Conservation (phyloP, 768 basidiomycete species). For the Mycena alexandri region DNA sequence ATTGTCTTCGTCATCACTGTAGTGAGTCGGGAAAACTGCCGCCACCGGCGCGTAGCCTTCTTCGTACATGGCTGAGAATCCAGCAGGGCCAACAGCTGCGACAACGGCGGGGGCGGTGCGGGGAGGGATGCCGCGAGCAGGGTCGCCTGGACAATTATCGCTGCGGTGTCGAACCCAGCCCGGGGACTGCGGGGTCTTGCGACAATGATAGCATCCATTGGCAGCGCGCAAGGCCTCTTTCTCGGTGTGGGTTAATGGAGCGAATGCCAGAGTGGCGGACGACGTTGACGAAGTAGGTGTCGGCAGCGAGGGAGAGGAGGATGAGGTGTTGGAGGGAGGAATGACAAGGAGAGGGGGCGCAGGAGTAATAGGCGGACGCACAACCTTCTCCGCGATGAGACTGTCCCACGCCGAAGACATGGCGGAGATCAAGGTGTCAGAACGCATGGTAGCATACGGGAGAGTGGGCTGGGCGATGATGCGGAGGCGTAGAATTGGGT, state of each 20-base stretch:
- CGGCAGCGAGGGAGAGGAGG: not conserved
- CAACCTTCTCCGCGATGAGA: not conserved
- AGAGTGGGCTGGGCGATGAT: not conserved
- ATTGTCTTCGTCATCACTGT: too few relatives aligned
- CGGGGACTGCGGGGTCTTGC: not conserved
- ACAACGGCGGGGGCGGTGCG: not conserved
- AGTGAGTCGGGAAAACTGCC: too few relatives aligned
- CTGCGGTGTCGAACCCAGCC: slow-evolving; percentile 17
- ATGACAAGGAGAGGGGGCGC: not conserved
- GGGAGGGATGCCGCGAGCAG: slow-evolving; percentile 7
- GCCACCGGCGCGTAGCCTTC: not conserved
- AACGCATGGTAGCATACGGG: not conserved
- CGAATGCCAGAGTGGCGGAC: not conserved
- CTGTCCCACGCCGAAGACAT: not conserved
- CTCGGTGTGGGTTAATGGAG: not conserved
- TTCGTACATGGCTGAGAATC: slow-evolving; percentile 1
- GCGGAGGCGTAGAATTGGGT: not conserved
- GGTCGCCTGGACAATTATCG: slow-evolving; percentile 11
- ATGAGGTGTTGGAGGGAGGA: not conserved
- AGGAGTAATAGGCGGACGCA: not conserved
- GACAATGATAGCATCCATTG: too few relatives aligned
- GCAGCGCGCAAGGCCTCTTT: slow-evolving; percentile 13
- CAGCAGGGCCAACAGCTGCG: slow-evolving; percentile 10
- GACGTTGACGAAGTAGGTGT: slow-evolving; percentile 1
- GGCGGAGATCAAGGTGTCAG: not conserved